Percentiles rank a stretch among this genome's conserved stretches.
These are phyloP conservation scores for Hypoxylon sp. DNA, from an alignment of 2,329 filamentous ascomycete genomes.

Conservation along the genomic window DNA sequence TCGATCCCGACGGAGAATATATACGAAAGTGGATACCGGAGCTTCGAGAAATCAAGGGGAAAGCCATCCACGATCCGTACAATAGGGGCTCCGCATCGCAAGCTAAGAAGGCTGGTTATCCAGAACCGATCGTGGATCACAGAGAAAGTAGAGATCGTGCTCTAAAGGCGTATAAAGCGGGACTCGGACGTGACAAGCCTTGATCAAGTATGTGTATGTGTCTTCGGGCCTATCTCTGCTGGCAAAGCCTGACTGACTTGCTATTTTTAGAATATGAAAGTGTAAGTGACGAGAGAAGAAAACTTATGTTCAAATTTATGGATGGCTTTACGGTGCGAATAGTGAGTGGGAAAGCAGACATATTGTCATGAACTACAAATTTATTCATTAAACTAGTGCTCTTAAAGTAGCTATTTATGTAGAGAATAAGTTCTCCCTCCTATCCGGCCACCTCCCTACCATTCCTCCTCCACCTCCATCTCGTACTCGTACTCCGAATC, in stretches of 20 bases:
- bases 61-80: constrained; percentile 87
- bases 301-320: too few species aligned
- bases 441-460: too few species aligned
- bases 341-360: too few species aligned
- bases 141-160: constrained; percentile 76
- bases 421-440: too few species aligned
- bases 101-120: constrained; percentile 79
- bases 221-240: constrained; percentile 50
- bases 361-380: too few species aligned
- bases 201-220: constrained; percentile 52
- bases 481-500: too few species aligned
- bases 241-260: background rate
- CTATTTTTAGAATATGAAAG: too few species aligned
- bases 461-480: too few species aligned
- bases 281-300: too few species aligned
- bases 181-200: constrained; percentile 65
- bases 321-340: too few species aligned
- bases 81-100: constrained; percentile 70
- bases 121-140: constrained; percentile 81
- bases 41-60: constrained; percentile 73
- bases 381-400: too few species aligned
- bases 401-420: too few species aligned
- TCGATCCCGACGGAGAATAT: constrained; percentile 83
- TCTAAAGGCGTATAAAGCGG: constrained; percentile 78
- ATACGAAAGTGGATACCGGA: constrained; percentile 89